These are phyloP conservation scores for Claviceps cyperi DNA, from an alignment of 2,329 filamentous ascomycete species.

Conservation along the genomic window DNA sequence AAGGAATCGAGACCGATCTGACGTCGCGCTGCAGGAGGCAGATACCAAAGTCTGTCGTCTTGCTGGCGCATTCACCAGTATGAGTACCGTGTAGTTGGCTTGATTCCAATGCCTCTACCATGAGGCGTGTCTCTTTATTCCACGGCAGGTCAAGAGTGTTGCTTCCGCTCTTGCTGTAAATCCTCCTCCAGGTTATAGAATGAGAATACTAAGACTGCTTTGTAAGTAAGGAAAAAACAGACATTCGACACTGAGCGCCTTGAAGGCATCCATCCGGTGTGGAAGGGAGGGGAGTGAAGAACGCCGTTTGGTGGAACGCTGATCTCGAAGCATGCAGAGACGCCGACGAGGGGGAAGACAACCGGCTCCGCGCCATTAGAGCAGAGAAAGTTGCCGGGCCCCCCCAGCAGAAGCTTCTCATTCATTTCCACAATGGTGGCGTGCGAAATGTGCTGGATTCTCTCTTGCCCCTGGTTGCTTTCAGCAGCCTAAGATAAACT, in stretches of 20 bases:
- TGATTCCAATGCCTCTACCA: conserved; percentile 1
- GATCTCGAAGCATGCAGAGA: too few relatives aligned
- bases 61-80: background rate
- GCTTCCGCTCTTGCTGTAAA: background rate
- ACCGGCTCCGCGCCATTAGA: too few relatives aligned
- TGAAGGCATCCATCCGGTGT: too few relatives aligned
- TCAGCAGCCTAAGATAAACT: conserved; percentile 15
- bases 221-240: background rate
- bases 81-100: background rate
- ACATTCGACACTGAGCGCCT: background rate
- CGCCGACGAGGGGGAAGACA: too few relatives aligned
- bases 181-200: background rate
- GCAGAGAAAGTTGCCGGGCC: too few relatives aligned
- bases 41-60: background rate
- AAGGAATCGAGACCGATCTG: background rate
- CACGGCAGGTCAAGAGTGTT: background rate
- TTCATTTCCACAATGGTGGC: background rate
- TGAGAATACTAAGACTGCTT: background rate
- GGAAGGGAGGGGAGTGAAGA: too few relatives aligned
- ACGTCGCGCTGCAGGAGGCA: background rate
- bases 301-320: too few relatives aligned
- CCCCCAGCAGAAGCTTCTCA: too few relatives aligned
- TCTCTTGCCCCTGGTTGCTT: background rate
- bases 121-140: background rate
- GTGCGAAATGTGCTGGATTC: background rate